Evolutionary conservation across 2,329 filamentous ascomycete species (phyloP).

Genomic region (Didymellaceae sp.): DNA sequence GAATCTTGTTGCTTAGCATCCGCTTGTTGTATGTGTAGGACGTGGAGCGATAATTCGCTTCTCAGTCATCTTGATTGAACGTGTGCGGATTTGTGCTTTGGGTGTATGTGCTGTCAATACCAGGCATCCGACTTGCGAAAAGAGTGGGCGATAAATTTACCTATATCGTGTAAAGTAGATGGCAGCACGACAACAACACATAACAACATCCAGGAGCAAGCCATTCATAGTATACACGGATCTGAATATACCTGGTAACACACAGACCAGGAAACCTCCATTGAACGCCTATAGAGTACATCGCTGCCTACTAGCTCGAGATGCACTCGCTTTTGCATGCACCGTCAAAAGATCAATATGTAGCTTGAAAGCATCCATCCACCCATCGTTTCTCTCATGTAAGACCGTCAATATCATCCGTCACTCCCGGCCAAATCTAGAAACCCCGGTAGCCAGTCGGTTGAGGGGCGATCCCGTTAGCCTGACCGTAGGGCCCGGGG

Average conservation of each 20-base stretch:
- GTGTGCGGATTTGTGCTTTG: too few relatives aligned
- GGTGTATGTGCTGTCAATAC: too few relatives aligned
- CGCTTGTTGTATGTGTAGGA: too few relatives aligned
- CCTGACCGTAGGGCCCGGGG: conserved; percentile 74
- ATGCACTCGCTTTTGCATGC: conserved; percentile 34
- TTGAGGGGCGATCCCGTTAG: conserved; percentile 90
- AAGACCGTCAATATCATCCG: conserved; percentile 6
- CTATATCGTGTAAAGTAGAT: too few relatives aligned
- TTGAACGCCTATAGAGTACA: conserved; percentile 43
- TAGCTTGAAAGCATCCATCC: conserved; percentile 27
- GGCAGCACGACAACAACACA: too few relatives aligned
- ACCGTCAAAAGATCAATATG: conserved; percentile 35
- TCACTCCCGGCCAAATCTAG: conserved; percentile 22
- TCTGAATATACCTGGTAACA: conserved; percentile 24
- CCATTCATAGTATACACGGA: conserved; percentile 41
- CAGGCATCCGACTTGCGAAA: too few relatives aligned
- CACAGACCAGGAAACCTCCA: conserved; percentile 25
- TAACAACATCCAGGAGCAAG: background rate
- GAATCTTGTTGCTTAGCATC: too few relatives aligned
- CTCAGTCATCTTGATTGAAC: too few relatives aligned
- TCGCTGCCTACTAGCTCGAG: conserved; percentile 24
- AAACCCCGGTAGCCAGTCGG: conserved; percentile 66
- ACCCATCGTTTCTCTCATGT: conserved; percentile 13
- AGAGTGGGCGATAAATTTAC: too few relatives aligned
- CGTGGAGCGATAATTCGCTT: too few relatives aligned